Percentiles rank a stretch among this genome's conserved stretches.
These are phyloP conservation scores for Trifolium repens DNA, from an alignment of 306 rosid genomes.

Conservation along the genomic window DNA sequence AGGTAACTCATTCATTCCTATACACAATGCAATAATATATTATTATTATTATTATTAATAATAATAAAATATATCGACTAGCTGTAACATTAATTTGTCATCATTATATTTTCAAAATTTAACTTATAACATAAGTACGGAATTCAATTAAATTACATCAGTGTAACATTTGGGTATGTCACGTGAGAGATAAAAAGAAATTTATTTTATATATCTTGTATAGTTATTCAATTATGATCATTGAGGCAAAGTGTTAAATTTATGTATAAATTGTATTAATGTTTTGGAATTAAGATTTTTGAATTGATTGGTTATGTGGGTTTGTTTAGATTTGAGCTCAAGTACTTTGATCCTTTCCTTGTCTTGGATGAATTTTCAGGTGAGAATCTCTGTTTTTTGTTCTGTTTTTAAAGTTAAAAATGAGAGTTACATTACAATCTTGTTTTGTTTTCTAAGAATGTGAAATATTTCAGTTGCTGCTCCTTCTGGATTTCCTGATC, in stretches of 20 bases:
- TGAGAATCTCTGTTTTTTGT: slow-evolving; percentile 45
- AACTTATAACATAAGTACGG: too few species aligned
- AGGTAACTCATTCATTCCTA: slow-evolving; percentile 48
- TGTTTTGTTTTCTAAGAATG: slow-evolving; percentile 21
- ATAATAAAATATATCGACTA: too few species aligned
- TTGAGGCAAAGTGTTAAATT: background rate
- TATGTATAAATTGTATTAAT: slow-evolving; percentile 10
- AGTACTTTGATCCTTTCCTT: slow-evolving; percentile 93
- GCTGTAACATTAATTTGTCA: background rate
- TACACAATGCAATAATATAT: background rate
- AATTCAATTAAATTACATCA: too few species aligned
- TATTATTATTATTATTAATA: too few species aligned
- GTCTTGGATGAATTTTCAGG: slow-evolving; percentile 95
- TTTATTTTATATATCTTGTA: background rate
- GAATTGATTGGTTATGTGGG: slow-evolving; percentile 34
- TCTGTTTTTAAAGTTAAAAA: slow-evolving; percentile 31
- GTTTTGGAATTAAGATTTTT: slow-evolving; percentile 36
- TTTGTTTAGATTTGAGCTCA: slow-evolving; percentile 82
- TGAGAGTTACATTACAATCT: slow-evolving; percentile 8
- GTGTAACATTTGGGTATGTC: background rate
- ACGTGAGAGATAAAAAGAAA: background rate
- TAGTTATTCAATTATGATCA: background rate
- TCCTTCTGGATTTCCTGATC: slow-evolving; percentile 99
- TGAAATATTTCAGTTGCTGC: slow-evolving; percentile 67
- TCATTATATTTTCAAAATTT: background rate